A percentile compares a stretch with the other conserved stretches of the same genome.
phyloP scores from a whole-genome alignment of 1,139 yeast genomes.

The Saccharomyces pastorianus region DNA sequence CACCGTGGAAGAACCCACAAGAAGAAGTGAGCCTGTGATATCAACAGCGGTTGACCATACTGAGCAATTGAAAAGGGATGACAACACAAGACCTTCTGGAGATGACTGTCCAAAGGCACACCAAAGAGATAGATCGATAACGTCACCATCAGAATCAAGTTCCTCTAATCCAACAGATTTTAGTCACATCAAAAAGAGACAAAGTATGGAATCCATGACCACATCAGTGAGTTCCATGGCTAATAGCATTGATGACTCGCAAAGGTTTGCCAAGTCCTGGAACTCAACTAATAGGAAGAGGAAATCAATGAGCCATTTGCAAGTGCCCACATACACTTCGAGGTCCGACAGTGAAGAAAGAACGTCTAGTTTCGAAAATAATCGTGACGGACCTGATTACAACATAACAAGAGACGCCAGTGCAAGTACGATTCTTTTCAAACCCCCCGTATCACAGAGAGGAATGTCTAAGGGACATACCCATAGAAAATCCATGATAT shows the following conservation, averaged over 20 bases:
- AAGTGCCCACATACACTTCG: conserved; percentile 4
- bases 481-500: conserved; percentile 23
- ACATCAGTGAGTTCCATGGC: conserved; percentile 30
- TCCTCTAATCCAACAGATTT: conserved; percentile 31
- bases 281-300: conserved; percentile 28
- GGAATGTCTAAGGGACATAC: conserved; percentile 6
- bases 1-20: background rate
- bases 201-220: conserved; percentile 28
- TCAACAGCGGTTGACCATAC: background rate
- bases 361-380: conserved; percentile 3
- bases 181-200: conserved; percentile 18
- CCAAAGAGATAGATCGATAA: conserved; percentile 3
- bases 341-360: conserved; percentile 5
- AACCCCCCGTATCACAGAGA: background rate
- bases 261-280: conserved; percentile 32
- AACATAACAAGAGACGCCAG: background rate
- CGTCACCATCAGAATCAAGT: conserved; percentile 20
- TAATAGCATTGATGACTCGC: conserved; percentile 28
- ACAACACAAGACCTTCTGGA: background rate
- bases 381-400: background rate
- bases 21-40: background rate
- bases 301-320: conserved; percentile 24
- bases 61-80: background rate
- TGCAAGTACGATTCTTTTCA: background rate
- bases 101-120: background rate